phyloP scores from a whole-genome alignment of 2,329 filamentous ascomycete genomes.

The Fusarium subglutinans region DNA sequence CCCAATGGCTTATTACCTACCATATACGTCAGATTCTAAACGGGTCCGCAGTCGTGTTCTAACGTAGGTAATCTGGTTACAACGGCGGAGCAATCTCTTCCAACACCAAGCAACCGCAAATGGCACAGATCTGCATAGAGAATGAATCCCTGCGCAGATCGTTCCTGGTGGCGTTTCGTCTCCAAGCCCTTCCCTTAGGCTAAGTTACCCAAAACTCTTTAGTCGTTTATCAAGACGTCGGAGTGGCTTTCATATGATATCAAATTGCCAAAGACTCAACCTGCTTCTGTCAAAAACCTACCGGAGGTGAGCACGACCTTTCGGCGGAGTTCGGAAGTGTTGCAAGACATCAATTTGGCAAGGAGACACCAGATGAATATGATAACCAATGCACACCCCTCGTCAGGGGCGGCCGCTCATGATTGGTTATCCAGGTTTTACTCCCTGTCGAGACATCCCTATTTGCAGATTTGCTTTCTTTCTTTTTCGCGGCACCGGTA shows the following conservation, averaged over 20 bases:
- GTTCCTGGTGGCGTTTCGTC: slow-evolving; percentile 39
- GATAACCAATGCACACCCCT: slow-evolving; percentile 26
- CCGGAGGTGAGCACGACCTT: background rate
- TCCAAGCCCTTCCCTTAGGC: slow-evolving; percentile 26
- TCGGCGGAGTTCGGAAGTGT: background rate
- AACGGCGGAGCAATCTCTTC: slow-evolving; percentile 22
- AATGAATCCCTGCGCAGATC: slow-evolving; percentile 41
- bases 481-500: slow-evolving; percentile 8
- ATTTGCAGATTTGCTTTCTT: slow-evolving; percentile 35
- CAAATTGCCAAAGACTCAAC: background rate
- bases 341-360: slow-evolving; percentile 19
- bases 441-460: slow-evolving; percentile 28
- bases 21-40: slow-evolving; percentile 16
- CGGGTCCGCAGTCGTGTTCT: background rate
- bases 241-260: slow-evolving; percentile 10
- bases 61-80: slow-evolving; percentile 5
- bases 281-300: background rate
- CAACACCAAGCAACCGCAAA: slow-evolving; percentile 33
- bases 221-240: slow-evolving; percentile 23
- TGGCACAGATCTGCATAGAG: slow-evolving; percentile 38
- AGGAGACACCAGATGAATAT: slow-evolving; percentile 18
- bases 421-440: slow-evolving; percentile 28
- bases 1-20: background rate
- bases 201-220: slow-evolving; percentile 9
- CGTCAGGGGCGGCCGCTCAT: slow-evolving; percentile 21